Evolutionary conservation across 1,284 basidiomycete genomes (phyloP), one percentile per base, ranked within the genome.

Genomic region (Ceratobasidium sp.): DNA sequence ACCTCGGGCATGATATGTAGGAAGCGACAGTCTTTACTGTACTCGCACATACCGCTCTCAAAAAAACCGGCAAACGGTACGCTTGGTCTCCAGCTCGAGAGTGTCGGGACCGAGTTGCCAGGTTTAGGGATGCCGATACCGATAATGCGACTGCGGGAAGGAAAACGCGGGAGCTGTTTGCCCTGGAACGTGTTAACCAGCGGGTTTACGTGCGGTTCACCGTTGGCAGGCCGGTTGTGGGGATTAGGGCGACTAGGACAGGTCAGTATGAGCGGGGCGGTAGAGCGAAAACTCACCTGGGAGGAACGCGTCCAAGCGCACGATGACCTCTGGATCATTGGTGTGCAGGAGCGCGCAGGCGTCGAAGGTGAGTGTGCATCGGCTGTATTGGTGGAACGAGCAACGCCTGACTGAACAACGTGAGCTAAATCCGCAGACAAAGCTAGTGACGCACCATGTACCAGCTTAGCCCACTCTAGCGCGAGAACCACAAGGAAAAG

Each of bases 11-110:
- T 49, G 4, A 34, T 29, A 22, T 74, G 71, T 25, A 74, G 49
- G 22, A 74, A 74, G 17, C 71, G 71, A 22, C 71, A 74, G 71
- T 74, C 71, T n/a, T 74, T 74, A 40, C 71, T 59, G 61, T 74
- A 64, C 51, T 74, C 71, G 61, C 71, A 74, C 71, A 74, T 74
- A 3, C 71, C 71, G 22, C 61, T 74, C 9, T 46, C 43, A 44
- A 57, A 74, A 25, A 74, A 74, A 5, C 71, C 25, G 44, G 43
- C 71, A 74, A 22, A 74, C 71, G 2, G 71, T 74, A 59, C 71
- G 71, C 34, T 74, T 64, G 13, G 49, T 64, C n/a, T 74, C 71
- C 34, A 19, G 57, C 43, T 73, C 70, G 40, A 11, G n/a, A 11
- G 8, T 8, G 19, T 56, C 57, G n/a, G 65, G 65, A 29, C 65